Conservation (phyloP, 2,329 filamentous ascomycete species). For the Aspergillus uvarum region DNA sequence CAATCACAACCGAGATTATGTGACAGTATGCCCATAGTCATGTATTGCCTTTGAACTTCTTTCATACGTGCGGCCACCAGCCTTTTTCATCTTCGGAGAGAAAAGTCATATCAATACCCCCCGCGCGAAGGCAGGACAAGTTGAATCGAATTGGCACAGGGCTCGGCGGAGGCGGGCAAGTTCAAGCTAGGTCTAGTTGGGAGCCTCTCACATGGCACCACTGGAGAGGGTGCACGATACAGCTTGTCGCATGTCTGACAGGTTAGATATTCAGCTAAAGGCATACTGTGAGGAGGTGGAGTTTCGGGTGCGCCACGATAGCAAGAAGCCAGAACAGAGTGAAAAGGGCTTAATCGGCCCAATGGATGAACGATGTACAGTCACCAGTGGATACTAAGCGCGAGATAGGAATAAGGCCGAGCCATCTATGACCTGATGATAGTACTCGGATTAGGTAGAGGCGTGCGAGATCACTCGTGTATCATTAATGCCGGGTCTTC, state of each 20-base stretch:
- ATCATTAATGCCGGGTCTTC: too few relatives aligned
- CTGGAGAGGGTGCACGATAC: background rate
- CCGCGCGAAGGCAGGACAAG: conserved; percentile 25
- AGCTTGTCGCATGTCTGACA: background rate
- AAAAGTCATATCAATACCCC: too few relatives aligned
- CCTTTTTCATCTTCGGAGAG: too few relatives aligned
- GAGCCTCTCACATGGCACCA: background rate
- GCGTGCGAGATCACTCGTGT: too few relatives aligned
- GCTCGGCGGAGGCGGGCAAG: conserved; percentile 32
- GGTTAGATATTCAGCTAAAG: background rate
- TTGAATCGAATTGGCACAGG: conserved; percentile 32
- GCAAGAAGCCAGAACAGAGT: background rate
- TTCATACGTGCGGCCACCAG: too few relatives aligned
- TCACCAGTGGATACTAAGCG: background rate
- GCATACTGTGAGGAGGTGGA: background rate
- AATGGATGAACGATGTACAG: background rate
- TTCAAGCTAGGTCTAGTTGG: conserved; percentile 22
- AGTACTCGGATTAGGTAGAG: too few relatives aligned
- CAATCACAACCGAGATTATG: too few relatives aligned
- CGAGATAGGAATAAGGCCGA: background rate
- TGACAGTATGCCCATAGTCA: too few relatives aligned
- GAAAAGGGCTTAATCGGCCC: background rate
- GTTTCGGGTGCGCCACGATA: background rate
- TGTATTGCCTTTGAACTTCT: too few relatives aligned
- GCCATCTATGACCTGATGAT: background rate